Evolutionary conservation across 768 basidiomycete genomes (phyloP), one percentile per base, ranked within the genome.

Genomic region (Suillus americanus): DNA sequence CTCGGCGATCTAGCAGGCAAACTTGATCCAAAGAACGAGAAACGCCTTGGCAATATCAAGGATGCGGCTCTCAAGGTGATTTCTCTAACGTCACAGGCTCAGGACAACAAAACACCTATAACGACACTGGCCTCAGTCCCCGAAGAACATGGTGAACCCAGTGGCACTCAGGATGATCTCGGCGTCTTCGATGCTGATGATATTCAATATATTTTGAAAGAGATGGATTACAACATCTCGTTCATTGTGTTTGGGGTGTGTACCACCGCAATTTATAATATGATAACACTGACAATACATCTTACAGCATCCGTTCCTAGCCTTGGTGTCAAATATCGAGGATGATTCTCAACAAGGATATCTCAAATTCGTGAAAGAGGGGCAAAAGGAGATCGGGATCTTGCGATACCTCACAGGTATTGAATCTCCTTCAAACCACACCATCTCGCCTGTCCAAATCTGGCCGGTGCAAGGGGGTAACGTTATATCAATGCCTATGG

Each of bases 251-350:
- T 33, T 33, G 33, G 33, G 33, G 40, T 41, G 40, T 23, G 64
- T 61, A 40, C 20, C 3, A 25, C 48, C 43, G 13, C 48, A 45
- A 55, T 41, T 30, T 35, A 25, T 9, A 38, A 18, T 23, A 23
- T 23, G 5, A 5, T 53, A 28, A 53, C 8, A 53, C 2, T 53
- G 18, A 53, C 48, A 9, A 64, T 28, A 18, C 35, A 23, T 61
- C 30, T 10, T 28, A 20, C 35, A 70, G 69, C 6, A 70, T 60
- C 69, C 69, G 16, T 43, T 60, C 3, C 63, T 70, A 12, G 66
- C 69, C 0, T 30, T 65, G 9, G 43, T 64, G 16, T 56, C 23
- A 35, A 35, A n/a, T 33, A 55, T 62, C 3, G 9, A 38, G n/a
- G 35, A 33, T 2, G 40, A 60, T 37, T 10, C 16, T n/a, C 40